Conservation (phyloP, 805 yeast species). For the Cyberlindnera veronae region DNA sequence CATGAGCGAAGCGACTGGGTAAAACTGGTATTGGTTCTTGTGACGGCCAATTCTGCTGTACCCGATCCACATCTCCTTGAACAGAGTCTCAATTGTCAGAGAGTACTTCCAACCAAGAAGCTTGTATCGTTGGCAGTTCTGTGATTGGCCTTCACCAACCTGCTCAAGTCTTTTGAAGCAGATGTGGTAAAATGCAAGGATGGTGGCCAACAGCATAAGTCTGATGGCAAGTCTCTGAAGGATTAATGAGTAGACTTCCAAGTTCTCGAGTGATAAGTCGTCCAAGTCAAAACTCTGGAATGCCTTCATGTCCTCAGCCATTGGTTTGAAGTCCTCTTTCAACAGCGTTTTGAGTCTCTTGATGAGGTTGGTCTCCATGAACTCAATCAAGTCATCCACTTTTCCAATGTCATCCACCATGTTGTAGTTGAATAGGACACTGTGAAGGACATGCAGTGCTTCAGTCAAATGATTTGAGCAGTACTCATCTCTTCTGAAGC, state of each 20-base stretch:
- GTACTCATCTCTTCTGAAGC: conserved; percentile 15
- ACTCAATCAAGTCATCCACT: conserved; percentile 14
- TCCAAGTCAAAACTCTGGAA: conserved; percentile 10
- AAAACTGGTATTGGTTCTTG: conserved; percentile 11
- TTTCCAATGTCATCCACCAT: conserved; percentile 20
- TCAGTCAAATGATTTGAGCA: conserved; percentile 16
- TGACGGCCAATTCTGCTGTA: conserved; percentile 10
- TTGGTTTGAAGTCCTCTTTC: conserved; percentile 10
- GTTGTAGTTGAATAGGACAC: conserved; percentile 16
- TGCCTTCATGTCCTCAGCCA: conserved; percentile 6
- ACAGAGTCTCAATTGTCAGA: conserved; percentile 11
- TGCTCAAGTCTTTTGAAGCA: conserved; percentile 18
- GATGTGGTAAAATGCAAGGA: conserved; percentile 15
- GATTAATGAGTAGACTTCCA: conserved; percentile 9
- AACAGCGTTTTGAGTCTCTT: conserved; percentile 9
- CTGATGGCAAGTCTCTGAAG: conserved; percentile 14
- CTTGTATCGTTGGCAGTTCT: conserved; percentile 3
- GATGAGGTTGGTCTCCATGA: conserved; percentile 12
- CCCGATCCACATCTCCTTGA: conserved; percentile 17
- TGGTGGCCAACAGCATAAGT: conserved; percentile 7
- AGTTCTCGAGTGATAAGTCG: conserved; percentile 8
- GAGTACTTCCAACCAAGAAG: conserved; percentile 16
- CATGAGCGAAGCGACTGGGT: conserved; percentile 10
- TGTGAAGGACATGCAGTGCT: conserved; percentile 13
- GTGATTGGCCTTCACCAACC: conserved; percentile 9